Percentiles rank a stretch among this genome's conserved stretches.
Conservation (phyloP, 1,139 yeast genomes). For the Sugiyamaella pinicola region DNA sequence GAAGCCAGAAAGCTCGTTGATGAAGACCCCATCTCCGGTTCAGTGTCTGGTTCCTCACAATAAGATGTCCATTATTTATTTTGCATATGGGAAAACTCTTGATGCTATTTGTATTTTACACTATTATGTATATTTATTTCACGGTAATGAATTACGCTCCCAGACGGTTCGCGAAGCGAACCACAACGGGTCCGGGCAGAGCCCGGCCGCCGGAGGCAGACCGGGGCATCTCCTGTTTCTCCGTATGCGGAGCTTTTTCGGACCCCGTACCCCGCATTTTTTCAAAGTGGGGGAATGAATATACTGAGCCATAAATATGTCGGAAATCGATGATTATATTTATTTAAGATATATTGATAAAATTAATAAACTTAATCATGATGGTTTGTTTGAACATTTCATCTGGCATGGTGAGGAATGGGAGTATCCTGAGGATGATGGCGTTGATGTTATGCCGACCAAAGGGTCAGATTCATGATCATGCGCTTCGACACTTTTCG, state of each 20-base stretch:
- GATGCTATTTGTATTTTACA: slow-evolving; percentile 1
- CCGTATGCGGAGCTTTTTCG: slow-evolving; percentile 3
- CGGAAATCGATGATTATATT: no score
- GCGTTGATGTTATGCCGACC: not conserved
- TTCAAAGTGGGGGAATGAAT: not conserved
- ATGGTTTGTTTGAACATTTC: not conserved
- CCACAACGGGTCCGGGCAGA: not conserved
- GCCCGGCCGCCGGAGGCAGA: slow-evolving; percentile 3
- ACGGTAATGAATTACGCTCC: not conserved
- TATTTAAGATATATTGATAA: no score
- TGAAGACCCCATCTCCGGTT: slow-evolving; percentile 8
- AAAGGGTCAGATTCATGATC: not conserved
- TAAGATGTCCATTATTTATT: slow-evolving; percentile 4
- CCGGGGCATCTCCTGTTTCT: not conserved
- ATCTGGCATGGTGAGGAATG: not conserved
- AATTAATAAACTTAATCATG: not conserved
- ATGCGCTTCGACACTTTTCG: not conserved
- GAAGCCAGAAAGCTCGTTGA: slow-evolving; percentile 14
- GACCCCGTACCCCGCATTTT: slow-evolving; percentile 5
- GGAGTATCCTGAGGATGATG: not conserved
- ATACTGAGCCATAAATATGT: not conserved
- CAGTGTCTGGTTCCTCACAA: slow-evolving; percentile 12
- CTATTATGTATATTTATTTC: not conserved
- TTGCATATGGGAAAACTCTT: slow-evolving; percentile 2
- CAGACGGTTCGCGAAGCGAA: not conserved